Percentiles rank a stretch among this genome's conserved stretches.
phyloP scores from a whole-genome alignment of 371 early-diverging fungal species.

The Mucor sp. region DNA sequence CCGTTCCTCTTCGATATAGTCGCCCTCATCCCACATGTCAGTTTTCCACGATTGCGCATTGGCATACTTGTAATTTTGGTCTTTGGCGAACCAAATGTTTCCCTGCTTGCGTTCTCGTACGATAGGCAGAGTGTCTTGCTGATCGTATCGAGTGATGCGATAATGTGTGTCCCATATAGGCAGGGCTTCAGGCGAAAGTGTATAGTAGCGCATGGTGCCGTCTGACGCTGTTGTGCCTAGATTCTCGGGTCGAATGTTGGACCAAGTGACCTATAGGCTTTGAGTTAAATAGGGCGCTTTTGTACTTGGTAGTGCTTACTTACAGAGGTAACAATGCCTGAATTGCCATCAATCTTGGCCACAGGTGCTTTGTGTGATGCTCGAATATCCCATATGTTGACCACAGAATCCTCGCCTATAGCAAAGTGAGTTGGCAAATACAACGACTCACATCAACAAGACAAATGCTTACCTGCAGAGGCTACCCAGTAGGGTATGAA shows the following conservation, averaged over 20 bases:
- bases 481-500: constrained; percentile 86
- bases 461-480: constrained; percentile 41
- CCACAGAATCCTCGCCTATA: constrained; percentile 56
- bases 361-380: constrained; percentile 50
- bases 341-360: constrained; percentile 60
- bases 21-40: background rate
- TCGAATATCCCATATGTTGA: constrained; percentile 81
- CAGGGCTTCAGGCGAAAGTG: constrained; percentile 20
- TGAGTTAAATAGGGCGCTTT: background rate
- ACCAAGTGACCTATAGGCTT: constrained; percentile 55
- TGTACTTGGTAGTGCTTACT: background rate
- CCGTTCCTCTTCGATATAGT: constrained; percentile 3
- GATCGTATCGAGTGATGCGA: constrained; percentile 8
- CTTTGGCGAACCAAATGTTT: constrained; percentile 8
- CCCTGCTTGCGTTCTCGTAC: constrained; percentile 2
- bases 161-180: constrained; percentile 32
- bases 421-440: background rate
- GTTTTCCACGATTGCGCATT: constrained; percentile 10
- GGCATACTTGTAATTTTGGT: background rate
- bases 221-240: constrained; percentile 55
- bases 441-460: background rate
- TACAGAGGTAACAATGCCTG: constrained; percentile 50
- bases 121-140: constrained; percentile 21
- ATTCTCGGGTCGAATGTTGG: constrained; percentile 62
- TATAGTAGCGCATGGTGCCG: constrained; percentile 56